Base-by-base conservation (phyloP, 2,329 filamentous ascomycete species). In the Aspergillus fructus region DNA sequence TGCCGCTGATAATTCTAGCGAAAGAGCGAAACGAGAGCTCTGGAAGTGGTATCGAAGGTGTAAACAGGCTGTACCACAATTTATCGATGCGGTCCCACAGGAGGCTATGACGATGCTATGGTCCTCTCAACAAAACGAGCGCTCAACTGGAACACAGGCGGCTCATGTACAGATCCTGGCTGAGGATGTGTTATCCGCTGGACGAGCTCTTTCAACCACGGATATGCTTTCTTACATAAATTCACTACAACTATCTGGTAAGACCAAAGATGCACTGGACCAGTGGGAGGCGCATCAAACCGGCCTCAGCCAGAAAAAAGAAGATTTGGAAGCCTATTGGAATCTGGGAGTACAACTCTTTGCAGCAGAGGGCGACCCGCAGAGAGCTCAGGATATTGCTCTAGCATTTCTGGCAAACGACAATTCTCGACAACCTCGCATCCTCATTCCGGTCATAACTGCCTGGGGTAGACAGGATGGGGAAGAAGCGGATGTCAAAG, bases 191-290 rank as follows among this genome's bases (percentile, higher is more conserved):
- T 78, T 80, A 55, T 79, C 81, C 5, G 81, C 83, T 17, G 85
- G 83, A 7, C 77, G 84, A 49, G 63, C 77, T 1, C 74, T 92
- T 52, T 79, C 74, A 12, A 78, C 81, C 4, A 70, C 78, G 2
- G 87, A 90, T 65, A 84, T 85, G 62, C 74, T 92, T 17, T 75
- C 88, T 27, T 86, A 86, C 33, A 85, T 92, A 33, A 86, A 91
- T 67, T 85, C 88, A 56, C 77, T 89, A 41, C 87, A 89, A 62
- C 77, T 86, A 5, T 81, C 83, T 41, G 88, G 86, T 2, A 84
- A 83, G 70, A 78, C 82, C 56, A 75, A 77, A 5, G 80, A 83
- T 62, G 88, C 88, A 0, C 72, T 89, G 23, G 81, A 85, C 12
- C 81, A 83, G 47, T 90, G 89, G 86, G 84, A 83, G 68, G 79